A percentile compares a stretch with the other conserved stretches of the same genome.
Evolutionary conservation across 208 protist genomes (phyloP).

Genomic region (Leishmania guyanensis): DNA sequence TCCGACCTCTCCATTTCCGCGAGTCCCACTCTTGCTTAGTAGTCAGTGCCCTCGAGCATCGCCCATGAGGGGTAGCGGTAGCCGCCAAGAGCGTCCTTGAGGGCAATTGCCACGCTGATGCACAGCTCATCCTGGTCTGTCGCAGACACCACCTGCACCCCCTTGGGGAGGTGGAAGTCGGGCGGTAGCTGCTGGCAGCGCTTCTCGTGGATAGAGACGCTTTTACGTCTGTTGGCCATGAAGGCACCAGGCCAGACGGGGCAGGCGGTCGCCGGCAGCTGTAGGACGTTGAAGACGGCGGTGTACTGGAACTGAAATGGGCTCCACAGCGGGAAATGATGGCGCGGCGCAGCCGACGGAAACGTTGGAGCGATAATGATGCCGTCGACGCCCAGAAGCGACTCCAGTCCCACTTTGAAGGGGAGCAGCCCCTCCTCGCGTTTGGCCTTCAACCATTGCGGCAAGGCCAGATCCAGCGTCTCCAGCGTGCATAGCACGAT

Average conservation of each 20-base stretch:
- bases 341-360: conserved; percentile 63
- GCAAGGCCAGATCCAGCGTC: conserved; percentile 44
- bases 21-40: background rate
- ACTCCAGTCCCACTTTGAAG: conserved; percentile 73
- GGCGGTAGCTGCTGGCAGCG: conserved; percentile 33
- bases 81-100: conserved; percentile 65
- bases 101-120: conserved; percentile 63
- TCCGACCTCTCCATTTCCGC: background rate
- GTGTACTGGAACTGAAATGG: conserved; percentile 89
- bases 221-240: conserved; percentile 26
- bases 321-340: conserved; percentile 70
- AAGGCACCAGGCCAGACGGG: conserved; percentile 67
- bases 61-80: conserved; percentile 88
- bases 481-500: conserved; percentile 77
- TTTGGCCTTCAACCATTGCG: conserved; percentile 45
- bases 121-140: conserved; percentile 72
- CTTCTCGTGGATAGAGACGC: conserved; percentile 31
- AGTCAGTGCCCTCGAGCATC: conserved; percentile 51
- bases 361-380: conserved; percentile 79
- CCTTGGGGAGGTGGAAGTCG: conserved; percentile 80
- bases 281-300: conserved; percentile 86
- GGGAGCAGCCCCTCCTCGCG: conserved; percentile 24
- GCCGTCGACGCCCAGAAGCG: conserved; percentile 65
- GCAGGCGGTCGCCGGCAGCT: conserved; percentile 73
- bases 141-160: conserved; percentile 77